Evolutionary conservation across 345 rosid genomes (phyloP).

Genomic region (Carallia pectinifolia): DNA sequence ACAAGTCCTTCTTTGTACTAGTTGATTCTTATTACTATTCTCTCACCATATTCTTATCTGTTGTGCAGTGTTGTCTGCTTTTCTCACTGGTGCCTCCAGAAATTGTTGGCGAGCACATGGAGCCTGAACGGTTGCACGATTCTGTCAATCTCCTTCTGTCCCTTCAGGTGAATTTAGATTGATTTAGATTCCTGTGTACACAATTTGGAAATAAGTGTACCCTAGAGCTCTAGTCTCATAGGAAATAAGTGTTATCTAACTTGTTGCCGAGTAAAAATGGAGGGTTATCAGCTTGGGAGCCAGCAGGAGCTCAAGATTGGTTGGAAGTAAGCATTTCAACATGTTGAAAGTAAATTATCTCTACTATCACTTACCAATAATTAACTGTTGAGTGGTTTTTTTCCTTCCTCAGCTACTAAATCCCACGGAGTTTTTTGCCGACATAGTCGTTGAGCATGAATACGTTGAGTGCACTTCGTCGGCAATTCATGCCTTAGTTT

Average conservation of each 20-base stretch:
- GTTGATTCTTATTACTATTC: background rate
- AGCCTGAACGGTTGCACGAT: slow-evolving; percentile 48
- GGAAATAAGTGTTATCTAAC: background rate
- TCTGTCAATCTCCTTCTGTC: slow-evolving; percentile 60
- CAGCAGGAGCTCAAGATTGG: slow-evolving; percentile 37
- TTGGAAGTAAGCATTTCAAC: slow-evolving; percentile 25
- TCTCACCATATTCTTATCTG: background rate
- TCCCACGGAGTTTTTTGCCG: slow-evolving; percentile 43
- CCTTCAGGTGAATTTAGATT: slow-evolving; percentile 40
- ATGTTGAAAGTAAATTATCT: no score
- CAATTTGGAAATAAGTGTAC: background rate
- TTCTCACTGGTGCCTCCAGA: slow-evolving; percentile 70
- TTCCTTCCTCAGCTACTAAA: slow-evolving; percentile 39
- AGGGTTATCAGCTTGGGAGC: slow-evolving; percentile 51
- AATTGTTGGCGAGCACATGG: slow-evolving; percentile 58
- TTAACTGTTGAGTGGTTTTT: no score
- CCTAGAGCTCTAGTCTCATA: no score
- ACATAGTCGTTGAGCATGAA: slow-evolving; percentile 37
- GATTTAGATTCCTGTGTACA: background rate
- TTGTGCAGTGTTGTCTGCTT: slow-evolving; percentile 54
- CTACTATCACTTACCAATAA: no score
- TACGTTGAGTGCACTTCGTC: slow-evolving; percentile 54
- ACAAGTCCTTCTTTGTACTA: background rate
- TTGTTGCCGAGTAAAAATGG: slow-evolving; percentile 37
- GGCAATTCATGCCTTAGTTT: slow-evolving; percentile 39